These are phyloP conservation scores for Yarrowia deformans DNA, from an alignment of 805 yeast species.

Conservation along the genomic window DNA sequence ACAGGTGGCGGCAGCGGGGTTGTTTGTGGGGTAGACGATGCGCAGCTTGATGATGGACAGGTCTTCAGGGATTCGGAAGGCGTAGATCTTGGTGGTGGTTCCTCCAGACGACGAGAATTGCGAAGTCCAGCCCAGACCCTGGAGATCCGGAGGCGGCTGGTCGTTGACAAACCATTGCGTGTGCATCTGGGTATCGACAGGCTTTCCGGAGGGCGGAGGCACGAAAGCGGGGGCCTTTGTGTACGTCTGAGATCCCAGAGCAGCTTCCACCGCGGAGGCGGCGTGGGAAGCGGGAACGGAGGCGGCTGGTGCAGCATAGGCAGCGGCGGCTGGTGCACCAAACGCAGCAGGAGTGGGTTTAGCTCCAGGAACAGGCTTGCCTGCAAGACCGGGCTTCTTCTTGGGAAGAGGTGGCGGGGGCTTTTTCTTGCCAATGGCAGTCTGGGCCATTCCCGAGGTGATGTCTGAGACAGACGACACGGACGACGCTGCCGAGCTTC, in stretches of 20 bases:
- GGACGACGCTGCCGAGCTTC: constrained; percentile 39
- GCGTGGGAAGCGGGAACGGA: constrained; percentile 5
- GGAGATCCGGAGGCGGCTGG: constrained; percentile 46
- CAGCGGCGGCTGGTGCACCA: background rate
- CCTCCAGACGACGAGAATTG: constrained; percentile 43
- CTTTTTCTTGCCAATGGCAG: constrained; percentile 41
- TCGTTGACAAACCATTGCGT: constrained; percentile 45
- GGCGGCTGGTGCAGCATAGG: background rate
- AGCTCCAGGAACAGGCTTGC: constrained; percentile 38
- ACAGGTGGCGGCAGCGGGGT: constrained; percentile 53
- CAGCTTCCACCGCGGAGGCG: constrained; percentile 23
- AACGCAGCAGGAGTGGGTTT: constrained; percentile 1
- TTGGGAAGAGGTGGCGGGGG: constrained; percentile 46
- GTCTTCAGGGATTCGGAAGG: constrained; percentile 49
- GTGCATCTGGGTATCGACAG: constrained; percentile 43
- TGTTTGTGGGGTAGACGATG: constrained; percentile 48
- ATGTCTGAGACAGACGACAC: constrained; percentile 39
- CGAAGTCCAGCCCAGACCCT: constrained; percentile 45
- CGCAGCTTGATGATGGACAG: constrained; percentile 48
- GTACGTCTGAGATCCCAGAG: constrained; percentile 16
- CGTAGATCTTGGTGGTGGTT: constrained; percentile 43
- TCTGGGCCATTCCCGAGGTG: constrained; percentile 42
- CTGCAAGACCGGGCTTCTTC: constrained; percentile 43
- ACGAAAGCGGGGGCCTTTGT: constrained; percentile 19
- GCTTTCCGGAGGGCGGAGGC: constrained; percentile 20